Evolutionary conservation across 129 eudicot species (phyloP).

Genomic region (Sambucus nigra): DNA sequence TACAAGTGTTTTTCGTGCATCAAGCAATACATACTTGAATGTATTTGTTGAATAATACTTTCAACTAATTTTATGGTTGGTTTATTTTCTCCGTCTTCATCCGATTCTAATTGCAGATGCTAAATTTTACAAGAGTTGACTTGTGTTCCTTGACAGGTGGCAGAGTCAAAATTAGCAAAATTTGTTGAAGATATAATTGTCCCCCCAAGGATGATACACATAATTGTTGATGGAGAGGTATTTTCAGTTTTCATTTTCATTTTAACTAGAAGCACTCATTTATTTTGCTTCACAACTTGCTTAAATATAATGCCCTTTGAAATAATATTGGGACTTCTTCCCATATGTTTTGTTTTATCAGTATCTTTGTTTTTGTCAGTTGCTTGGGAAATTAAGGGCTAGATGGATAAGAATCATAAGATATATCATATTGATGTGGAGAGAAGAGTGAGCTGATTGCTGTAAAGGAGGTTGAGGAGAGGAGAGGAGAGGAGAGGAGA

Average conservation of each 20-base stretch:
- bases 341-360: neutral
- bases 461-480: neutral
- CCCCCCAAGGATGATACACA: constrained; percentile 95
- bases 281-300: neutral
- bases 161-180: constrained; percentile 90
- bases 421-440: neutral
- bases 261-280: neutral
- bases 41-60: neutral
- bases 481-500: too few species aligned
- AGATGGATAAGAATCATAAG: neutral
- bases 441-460: neutral
- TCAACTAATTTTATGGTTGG: constrained; percentile 4
- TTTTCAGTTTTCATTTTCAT: constrained; percentile 9
- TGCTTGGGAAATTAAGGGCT: constrained; percentile 2
- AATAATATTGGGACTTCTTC: neutral
- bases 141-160: constrained; percentile 49
- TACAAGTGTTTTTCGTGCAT: neutral
- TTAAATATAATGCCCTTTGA: neutral
- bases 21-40: neutral
- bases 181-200: constrained; percentile 98
- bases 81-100: neutral
- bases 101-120: neutral
- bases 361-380: neutral
- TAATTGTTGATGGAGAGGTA: constrained; percentile 97
- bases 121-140: constrained; percentile 16